Evolutionary conservation across 331 rosid genomes (phyloP).

Genomic region (Acacia concinna): DNA sequence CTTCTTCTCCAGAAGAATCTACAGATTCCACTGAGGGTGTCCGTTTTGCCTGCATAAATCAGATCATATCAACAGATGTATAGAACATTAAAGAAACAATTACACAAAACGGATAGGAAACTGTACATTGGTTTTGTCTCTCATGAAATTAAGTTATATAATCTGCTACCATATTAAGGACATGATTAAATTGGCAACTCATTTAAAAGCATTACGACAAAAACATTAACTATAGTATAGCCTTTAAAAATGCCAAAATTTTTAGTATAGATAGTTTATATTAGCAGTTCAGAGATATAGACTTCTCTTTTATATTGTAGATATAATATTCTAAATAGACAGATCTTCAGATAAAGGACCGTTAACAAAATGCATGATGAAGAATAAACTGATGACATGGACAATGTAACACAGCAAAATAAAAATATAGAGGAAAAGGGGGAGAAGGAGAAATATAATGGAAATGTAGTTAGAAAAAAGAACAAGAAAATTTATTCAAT

Average conservation of each 20-base stretch:
- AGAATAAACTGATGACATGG: background rate
- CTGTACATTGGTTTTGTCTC: background rate
- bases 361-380: background rate
- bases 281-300: background rate
- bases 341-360: background rate
- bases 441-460: background rate
- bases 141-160: background rate
- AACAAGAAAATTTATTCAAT: background rate
- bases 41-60: constrained; percentile 78
- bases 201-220: background rate
- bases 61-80: constrained; percentile 34
- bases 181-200: constrained; percentile 4
- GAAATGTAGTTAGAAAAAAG: background rate
- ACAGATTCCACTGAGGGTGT: constrained; percentile 90
- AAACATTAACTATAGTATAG: too few relatives aligned
- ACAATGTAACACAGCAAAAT: background rate
- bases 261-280: background rate
- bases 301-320: background rate
- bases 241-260: background rate
- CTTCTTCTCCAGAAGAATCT: constrained; percentile 99
- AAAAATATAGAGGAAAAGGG: background rate
- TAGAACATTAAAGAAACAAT: background rate
- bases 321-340: background rate
- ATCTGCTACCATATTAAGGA: constrained; percentile 4
- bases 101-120: constrained; percentile 4